Base-by-base conservation (phyloP, 192 early-diverging fungal genomes). In the Entomortierella parvispora region DNA sequence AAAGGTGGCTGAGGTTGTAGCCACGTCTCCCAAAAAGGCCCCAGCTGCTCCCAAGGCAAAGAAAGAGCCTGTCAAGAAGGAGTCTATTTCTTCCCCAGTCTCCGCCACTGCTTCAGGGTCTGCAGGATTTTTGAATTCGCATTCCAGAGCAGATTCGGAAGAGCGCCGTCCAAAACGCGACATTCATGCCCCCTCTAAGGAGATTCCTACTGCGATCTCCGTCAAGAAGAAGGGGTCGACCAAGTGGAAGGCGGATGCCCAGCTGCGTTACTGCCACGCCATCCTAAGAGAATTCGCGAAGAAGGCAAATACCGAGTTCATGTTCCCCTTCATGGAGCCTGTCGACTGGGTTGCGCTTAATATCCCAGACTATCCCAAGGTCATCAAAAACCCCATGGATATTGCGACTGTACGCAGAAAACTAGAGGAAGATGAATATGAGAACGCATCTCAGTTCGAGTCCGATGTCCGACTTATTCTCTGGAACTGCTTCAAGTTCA, bases 291-390 rank as follows among this genome's bases (percentile, higher is more conserved):
- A 94, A 58, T 84, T 94, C 68, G 82, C 89, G 59, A 93, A 93
- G 47, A 86, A 84, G 79, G 79, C 83, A 51, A 86, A 92, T 75
- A 84, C 82, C 47, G 85, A 88, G 70, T 89, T 91, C 47, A 87
- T 86, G 32, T 90, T 87, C 28, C 91, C 91, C 15, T 95, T 95
- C 58, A 80, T 91, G 50, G 84, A 86, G 53, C 97, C 98, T 1
- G 97, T 99, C 28, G 96, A 98, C 62, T 88, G 84, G 10, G 85
- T 95, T 10, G 86, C 85, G 2, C 86, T 98, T 51, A 87, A 88
- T 58, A 95, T 98, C 53, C 98, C 97, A n/a, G 89, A 92, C 65
- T 99, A 99, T 83, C 87, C 88, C 15, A 82, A 82, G 6, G 79
- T 99, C 48, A 87, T 96, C 52, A 93, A 92, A 63, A 42, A 85